A percentile compares a stretch with the other conserved stretches of the same genome.
These are phyloP conservation scores for Sindora glabra DNA, from an alignment of 306 rosid genomes.

Conservation along the genomic window DNA sequence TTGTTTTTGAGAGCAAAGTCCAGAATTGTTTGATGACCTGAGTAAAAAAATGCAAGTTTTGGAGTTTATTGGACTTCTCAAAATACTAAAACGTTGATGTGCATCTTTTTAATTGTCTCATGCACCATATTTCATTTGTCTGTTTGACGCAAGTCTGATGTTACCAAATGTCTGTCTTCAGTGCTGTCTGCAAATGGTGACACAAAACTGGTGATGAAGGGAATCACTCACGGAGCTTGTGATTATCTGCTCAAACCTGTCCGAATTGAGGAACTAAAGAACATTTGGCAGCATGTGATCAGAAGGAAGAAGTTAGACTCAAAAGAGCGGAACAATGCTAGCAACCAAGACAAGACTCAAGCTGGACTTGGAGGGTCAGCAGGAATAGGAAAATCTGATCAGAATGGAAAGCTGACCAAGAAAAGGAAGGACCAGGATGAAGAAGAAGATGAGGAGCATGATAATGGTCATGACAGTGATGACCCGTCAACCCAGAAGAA, in stretches of 20 bases:
- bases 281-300: conserved; percentile 93
- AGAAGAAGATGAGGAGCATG: conserved; percentile 46
- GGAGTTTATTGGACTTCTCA: background rate
- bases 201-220: conserved; percentile 80
- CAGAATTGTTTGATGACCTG: background rate
- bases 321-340: conserved; percentile 27
- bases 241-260: conserved; percentile 91
- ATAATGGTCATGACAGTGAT: conserved; percentile 39
- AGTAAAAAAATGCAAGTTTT: background rate
- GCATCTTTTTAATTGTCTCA: background rate
- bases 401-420: conserved; percentile 44
- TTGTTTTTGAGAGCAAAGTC: background rate
- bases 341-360: conserved; percentile 27
- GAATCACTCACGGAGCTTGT: conserved; percentile 86
- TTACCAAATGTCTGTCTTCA: conserved; percentile 19
- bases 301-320: conserved; percentile 58
- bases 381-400: conserved; percentile 37
- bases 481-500: conserved; percentile 67
- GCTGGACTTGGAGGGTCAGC: conserved; percentile 22
- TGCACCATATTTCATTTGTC: background rate
- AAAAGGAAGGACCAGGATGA: conserved; percentile 73
- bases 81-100: background rate
- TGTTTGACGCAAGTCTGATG: background rate
- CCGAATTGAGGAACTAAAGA: conserved; percentile 74
- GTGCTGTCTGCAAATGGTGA: conserved; percentile 90